Evolutionary conservation across 495 filamentous ascomycete genomes (phyloP), one percentile per base, ranked within the genome.

Genomic region (Penicillium samsonianum): DNA sequence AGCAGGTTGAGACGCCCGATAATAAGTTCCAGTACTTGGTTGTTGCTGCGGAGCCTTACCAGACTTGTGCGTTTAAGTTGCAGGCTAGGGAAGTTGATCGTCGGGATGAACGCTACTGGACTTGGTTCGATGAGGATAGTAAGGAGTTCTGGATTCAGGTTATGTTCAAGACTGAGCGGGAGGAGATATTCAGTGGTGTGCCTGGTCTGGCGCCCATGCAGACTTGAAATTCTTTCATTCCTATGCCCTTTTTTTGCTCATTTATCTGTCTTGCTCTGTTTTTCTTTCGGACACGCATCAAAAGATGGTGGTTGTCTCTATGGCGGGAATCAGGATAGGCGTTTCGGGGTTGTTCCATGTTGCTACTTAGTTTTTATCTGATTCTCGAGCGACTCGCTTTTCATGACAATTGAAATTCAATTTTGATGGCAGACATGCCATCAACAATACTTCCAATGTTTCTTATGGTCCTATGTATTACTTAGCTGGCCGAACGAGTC

Each of bases 131-230:
- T 78, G 86, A 88, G 59, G 94, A 99, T 73, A 83, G 86, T 53
- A 98, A 98, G 82, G 92, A 98, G 78, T 98, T 96, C 67, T 98
- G 91, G 90, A 80, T 97, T n/a, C 94, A 98, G 80, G 82, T 99
- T 50, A 90, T 97, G 82, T 99, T 98, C 78, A 92, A 97, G 84
- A 98, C 95, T 38, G 94, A 99, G 80, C 83, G 94, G 50, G 94
- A 98, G 79, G 94, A 98, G 82, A 78, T 94, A 60, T 98, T 95
- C 69, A 90, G 86, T 66, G 91, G 90, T 67, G 95, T 96, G 50
- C 94, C 94, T 11, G 94, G 94, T 23, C 75, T 98, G 72, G 92
- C 88, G 14, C 85, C 89, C n/a, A 60, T 71, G 65, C 61, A 58
- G 57, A 41, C 57, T 35, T 73, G 55, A 66, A 38, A 8, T 17